Percentiles rank a stretch among this genome's conserved stretches.
These are phyloP conservation scores for Aquilaria agallochum DNA, from an alignment of 441 rosid genomes.

Conservation along the genomic window DNA sequence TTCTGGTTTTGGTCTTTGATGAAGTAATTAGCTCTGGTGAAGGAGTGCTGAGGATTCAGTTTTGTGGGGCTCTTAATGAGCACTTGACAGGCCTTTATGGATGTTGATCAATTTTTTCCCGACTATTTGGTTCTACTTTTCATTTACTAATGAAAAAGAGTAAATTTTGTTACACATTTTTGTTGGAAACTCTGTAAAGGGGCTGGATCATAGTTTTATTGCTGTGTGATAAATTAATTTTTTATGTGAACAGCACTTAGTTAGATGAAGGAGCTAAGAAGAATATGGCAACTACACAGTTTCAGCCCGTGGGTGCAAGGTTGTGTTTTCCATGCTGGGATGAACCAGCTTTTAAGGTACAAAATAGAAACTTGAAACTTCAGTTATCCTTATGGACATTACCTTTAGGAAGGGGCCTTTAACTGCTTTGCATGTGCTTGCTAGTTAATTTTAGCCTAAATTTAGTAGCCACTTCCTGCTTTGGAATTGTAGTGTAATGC, in stretches of 20 bases:
- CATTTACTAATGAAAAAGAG: too few relatives aligned
- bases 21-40: slow-evolving; percentile 27
- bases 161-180: too few relatives aligned
- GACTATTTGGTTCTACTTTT: too few relatives aligned
- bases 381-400: background rate
- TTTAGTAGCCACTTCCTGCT: too few relatives aligned
- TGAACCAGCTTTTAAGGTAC: slow-evolving; percentile 44
- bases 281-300: slow-evolving; percentile 43
- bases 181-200: too few relatives aligned
- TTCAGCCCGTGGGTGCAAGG: slow-evolving; percentile 40
- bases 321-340: slow-evolving; percentile 51
- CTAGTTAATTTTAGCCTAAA: too few relatives aligned
- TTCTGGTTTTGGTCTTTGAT: slow-evolving; percentile 34
- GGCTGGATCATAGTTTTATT: background rate
- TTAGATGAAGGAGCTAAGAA: slow-evolving; percentile 28
- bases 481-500: too few relatives aligned
- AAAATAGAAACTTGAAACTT: background rate
- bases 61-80: slow-evolving; percentile 33
- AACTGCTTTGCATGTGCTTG: too few relatives aligned
- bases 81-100: slow-evolving; percentile 36
- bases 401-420: too few relatives aligned
- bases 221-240: background rate
- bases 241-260: slow-evolving; percentile 22
- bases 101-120: slow-evolving; percentile 18
- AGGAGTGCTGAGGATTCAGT: slow-evolving; percentile 30